Evolutionary conservation across 805 yeast genomes (phyloP), one percentile per base, ranked within the genome.

Genomic region (Candida argentea): DNA sequence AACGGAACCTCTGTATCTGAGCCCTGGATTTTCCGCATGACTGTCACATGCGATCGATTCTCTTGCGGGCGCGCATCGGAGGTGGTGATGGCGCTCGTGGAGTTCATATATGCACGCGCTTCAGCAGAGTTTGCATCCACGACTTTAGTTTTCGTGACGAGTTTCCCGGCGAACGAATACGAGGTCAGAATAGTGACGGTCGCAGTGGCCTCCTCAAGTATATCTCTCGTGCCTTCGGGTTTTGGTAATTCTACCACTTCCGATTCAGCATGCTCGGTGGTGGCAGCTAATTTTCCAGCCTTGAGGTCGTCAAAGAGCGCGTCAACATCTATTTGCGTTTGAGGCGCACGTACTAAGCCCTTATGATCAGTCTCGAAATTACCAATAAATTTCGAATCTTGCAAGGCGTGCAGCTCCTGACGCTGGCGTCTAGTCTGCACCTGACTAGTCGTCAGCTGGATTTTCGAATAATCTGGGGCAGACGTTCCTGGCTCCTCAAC

Each of bases 161-260:
- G 61, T 42, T 81, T 81, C 5, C 96, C 96, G 0, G 98, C 97
- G 65, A 85, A 89, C 32, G 82, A 80, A 48, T 83, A 89, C 3
- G 76, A 71, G 36, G 91, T 66, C 34, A 71, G 76, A 32, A 89
- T 86, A 40, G 73, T 71, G 31, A 89, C 69, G 46, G 67, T 67
- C 28, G 76, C 75, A 11, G 61, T 66, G 38, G 26, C 50, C 33
- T 13, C 39, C 36, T 4, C 35, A 23, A 18, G 31, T 28, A 16
- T 34, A 25, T 22, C 28, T 15, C 26, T 31, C 26, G 28, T 22
- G n/a, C n/a, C n/a, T n/a, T 29, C 27, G 7, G 20, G 26, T 12
- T 26, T 14, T 16, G 27, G 32, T 16, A 25, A 27, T 15, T 22
- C 25, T 6, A 24, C 26, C 20, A 15, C 15, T 21, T 33, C 28